Evolutionary conservation across 306 rosid genomes (phyloP), one percentile per base, ranked within the genome.

Genomic region (Acacia confusa): DNA sequence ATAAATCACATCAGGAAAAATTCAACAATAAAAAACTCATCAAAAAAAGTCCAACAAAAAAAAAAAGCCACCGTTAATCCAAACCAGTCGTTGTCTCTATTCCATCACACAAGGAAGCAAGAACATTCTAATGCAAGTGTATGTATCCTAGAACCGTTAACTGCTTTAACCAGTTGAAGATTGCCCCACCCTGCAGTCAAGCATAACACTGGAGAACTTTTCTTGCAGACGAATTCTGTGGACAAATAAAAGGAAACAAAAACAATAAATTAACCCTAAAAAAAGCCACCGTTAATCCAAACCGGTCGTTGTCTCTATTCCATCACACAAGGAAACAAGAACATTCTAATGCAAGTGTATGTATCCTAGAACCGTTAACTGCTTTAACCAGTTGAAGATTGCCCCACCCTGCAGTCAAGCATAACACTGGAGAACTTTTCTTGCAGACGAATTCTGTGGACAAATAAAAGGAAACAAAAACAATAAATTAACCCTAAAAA

Each of bases 351-450:
- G 14, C 75, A 87, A 89, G 82, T 75, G 72, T 61, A 81, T 58
- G 72, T 69, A 81, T 58, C 41, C 30, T 17, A 38, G 75, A 64
- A 74, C 76, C 17, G 80, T 73, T 17, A 52, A 47, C 71, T n/a
- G 58, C 72, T 65, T 47, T 55, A 68, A 36, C 77, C 60, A 47
- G n/a, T 8, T 45, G 40, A 44, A 57, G 77, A 70, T 82, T 57
- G 76, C 70, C 79, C 77, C 74, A 40, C 24, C 47, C 24, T 67
- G 74, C 88, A 87, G 81, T 89, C 81, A 89, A 89, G 82, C 78
- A 66, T 52, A 70, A 70, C 55, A 27, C 9, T 67, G 75, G 45
- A 70, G 16, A 47, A 16, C 40, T 63, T 63, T 19, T 61, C 43
- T 9, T 9, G 28, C 27, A 4, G 12, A 28, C 17, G 15, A 69